Evolutionary conservation across 192 early-diverging fungal species (phyloP).

Genomic region (Coemansia sp.): DNA sequence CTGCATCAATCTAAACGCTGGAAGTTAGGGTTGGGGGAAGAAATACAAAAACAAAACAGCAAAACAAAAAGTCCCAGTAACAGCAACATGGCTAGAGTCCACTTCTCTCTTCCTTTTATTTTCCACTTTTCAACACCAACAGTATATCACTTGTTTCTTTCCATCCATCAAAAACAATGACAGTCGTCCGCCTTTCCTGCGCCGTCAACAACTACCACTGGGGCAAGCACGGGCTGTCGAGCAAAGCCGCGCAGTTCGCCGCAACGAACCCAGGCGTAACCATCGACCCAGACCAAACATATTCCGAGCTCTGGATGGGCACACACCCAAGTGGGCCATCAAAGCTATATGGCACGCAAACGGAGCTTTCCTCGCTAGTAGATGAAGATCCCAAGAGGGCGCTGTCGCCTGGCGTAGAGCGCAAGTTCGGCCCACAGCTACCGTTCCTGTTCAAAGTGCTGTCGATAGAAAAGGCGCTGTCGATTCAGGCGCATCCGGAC

Average conservation of each 20-base stretch:
- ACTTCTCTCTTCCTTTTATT: background rate
- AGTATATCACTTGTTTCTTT: background rate
- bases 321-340: constrained; percentile 94
- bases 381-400: constrained; percentile 52
- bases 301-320: constrained; percentile 99
- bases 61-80: no score
- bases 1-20: background rate
- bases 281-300: constrained; percentile 67
- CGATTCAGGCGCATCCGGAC: constrained; percentile 98
- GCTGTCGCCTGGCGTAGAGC: constrained; percentile 58
- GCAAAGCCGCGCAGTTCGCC: constrained; percentile 87
- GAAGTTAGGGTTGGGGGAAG: background rate
- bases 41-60: no score
- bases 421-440: constrained; percentile 71
- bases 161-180: background rate
- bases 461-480: constrained; percentile 84
- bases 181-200: constrained; percentile 62
- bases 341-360: constrained; percentile 47
- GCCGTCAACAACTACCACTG: constrained; percentile 92
- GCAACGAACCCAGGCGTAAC: constrained; percentile 57
- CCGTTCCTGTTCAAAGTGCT: constrained; percentile 99
- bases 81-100: no score
- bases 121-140: background rate
- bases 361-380: constrained; percentile 57
- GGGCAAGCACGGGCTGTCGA: constrained; percentile 82